Evolutionary conservation across 371 early-diverging fungal species (phyloP).

Genomic region (Rhizopus stolonifer): DNA sequence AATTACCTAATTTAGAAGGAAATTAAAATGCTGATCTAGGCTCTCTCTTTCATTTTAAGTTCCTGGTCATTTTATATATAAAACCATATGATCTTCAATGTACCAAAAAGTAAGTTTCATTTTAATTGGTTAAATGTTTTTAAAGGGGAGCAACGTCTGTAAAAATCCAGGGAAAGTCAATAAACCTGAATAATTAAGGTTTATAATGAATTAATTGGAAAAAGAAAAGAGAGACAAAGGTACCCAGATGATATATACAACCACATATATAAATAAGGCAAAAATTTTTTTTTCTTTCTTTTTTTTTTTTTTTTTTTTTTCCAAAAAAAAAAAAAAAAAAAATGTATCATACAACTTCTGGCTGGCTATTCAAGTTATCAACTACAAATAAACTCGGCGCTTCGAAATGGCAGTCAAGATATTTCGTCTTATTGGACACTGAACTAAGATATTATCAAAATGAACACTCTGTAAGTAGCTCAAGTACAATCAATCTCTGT

Average conservation of each 20-base stretch:
- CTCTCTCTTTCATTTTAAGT: no score
- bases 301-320: neutral
- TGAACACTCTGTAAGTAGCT: constrained; percentile 31
- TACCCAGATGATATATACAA: constrained; percentile 5
- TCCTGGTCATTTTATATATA: no score
- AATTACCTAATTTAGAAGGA: neutral
- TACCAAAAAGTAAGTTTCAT: no score
- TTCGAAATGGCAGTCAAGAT: constrained; percentile 39
- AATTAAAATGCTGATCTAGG: no score
- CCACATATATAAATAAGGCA: neutral
- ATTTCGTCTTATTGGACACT: constrained; percentile 37
- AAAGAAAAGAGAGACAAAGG: neutral
- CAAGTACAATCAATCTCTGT: constrained; percentile 24
- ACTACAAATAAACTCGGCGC: constrained; percentile 21
- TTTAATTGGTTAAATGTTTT: no score
- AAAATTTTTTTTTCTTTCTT: constrained; percentile 1
- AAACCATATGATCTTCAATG: no score
- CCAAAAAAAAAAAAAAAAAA: neutral
- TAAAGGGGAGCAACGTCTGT: no score
- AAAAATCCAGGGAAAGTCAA: neutral
- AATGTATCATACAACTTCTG: constrained; percentile 12
- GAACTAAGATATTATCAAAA: constrained; percentile 42
- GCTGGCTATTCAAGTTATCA: constrained; percentile 28
- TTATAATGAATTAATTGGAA: neutral
- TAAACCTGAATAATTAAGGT: neutral